Base-by-base conservation (phyloP, 2,329 filamentous ascomycete genomes). In the Ramichloridium luteum region DNA sequence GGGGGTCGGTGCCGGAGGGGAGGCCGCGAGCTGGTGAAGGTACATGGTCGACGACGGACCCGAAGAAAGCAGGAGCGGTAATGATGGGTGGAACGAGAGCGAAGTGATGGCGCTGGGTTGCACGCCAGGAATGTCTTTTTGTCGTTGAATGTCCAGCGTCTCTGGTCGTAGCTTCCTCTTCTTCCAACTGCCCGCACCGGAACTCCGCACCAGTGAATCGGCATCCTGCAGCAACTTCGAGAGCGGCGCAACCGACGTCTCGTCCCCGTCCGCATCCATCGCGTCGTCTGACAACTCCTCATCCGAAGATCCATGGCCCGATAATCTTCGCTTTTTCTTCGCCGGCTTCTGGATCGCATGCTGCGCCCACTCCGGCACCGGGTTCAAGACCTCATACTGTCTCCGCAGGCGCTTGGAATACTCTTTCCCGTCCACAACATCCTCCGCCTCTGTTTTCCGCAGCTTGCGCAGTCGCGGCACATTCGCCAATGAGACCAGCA, bases 51-150 rank as follows among this genome's bases (percentile, higher is more conserved):
- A 83, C 31, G 84, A 81, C 33, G 78, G 79, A 37, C 86, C 90
- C 9, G 85, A 84, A 14, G 90, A 93, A 36, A 96, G 73, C 16
- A 98, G 73, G 11, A 98, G 76, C 4, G 90, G 84, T 52, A 85
- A 80, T 44, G 76, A 68, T 16, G 88, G 85, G 59, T 98, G 90
- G 68, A 96, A 94, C 6, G 77, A 77, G 20, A 98, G 72, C 25
- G 80, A 84, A 25, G 77, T 79, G 44, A 96, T 77, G 8, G 83
- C 72, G 12, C 80, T 70, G 30, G 74, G 77, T 57, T 92, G 83
- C 17, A 69, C 65, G 55, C 81, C 77, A 14, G 81, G 72, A 43
- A 96, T 79, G 54, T 94, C 85, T 55, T 86, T 80, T 41, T 83
- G 74, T 47, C 84, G 75, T 55, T 93, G 83, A 40, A 98, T 93